Base-by-base conservation (phyloP, 345 rosid genomes). In the Lumnitzera littorea region DNA sequence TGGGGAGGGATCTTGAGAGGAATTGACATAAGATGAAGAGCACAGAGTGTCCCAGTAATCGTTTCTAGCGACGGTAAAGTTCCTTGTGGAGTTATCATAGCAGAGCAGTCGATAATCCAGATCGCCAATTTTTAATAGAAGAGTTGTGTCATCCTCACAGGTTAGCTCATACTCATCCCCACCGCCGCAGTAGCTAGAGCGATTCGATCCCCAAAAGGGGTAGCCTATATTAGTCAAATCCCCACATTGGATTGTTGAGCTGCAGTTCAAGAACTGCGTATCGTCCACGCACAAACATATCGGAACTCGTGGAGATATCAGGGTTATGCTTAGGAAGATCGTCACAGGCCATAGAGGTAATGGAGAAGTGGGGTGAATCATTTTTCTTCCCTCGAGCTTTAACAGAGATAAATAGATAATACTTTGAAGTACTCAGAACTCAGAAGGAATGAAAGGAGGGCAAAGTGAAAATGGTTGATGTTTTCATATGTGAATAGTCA, bases 191-290 rank as follows among this genome's bases (percentile, higher is more conserved):
- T 11, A 0, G 0, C 0, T 16, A 0, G 62, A 13, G 0, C 16
- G 51, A 0, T 59, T 59, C 53, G 25, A 41, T 25, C 62, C 62
- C 53, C 14, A 59, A 15, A 77, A 72, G 16, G 81, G 78, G 55
- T 67, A 77, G 24, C 53, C 20, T 14, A 73, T 55, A 41, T n/a
- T 3, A 8, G 12, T 5, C 25, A 62, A 29, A 11, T 29, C 23
- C 4, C 62, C 73, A 13, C 79, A 75, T 13, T 3, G 14, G 48
- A 64, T 56, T 15, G 48, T 29, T 20, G 31, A 13, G 47, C 62
- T 54, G 70, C 79, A 75, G 25, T 50, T 57, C 41, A 50, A 58
- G 62, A 41, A 46, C 50, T 16, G 47, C 8, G 7, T 1, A 36
- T 36, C 43, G 6, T 36, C 43, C 43, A 9, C 8, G 43, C 43